These are phyloP conservation scores for Phytophthora hibernalis DNA, from an alignment of 352 stramenopile species.

Conservation along the genomic window DNA sequence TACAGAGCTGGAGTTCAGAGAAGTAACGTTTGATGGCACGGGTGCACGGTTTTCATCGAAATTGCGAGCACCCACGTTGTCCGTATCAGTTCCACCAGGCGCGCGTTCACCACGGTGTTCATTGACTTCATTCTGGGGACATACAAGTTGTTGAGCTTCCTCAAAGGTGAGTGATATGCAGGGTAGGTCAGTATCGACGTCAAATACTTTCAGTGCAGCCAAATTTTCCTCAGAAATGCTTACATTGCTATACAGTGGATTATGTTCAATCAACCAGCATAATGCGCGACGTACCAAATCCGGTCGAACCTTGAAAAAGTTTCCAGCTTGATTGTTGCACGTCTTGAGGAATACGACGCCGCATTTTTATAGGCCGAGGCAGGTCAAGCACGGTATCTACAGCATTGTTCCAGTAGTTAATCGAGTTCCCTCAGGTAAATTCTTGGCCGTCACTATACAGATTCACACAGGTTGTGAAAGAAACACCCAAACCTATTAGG, in stretches of 20 bases:
- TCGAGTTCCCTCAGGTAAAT: constrained; percentile 5
- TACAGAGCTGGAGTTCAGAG: too few relatives aligned
- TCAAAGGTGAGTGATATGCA: not conserved
- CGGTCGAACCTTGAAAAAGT: too few relatives aligned
- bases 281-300: too few relatives aligned
- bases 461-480: constrained; percentile 6
- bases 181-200: not conserved
- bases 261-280: constrained; percentile 5
- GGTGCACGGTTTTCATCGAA: too few relatives aligned
- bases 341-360: too few relatives aligned
- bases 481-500: too few relatives aligned
- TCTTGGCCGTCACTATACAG: constrained; percentile 1
- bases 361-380: not conserved
- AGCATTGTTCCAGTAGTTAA: constrained; percentile 6
- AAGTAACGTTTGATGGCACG: too few relatives aligned
- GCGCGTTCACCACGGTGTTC: too few relatives aligned
- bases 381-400: not conserved
- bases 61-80: too few relatives aligned
- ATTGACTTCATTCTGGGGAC: not conserved
- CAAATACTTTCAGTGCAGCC: too few relatives aligned
- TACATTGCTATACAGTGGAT: not conserved
- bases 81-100: too few relatives aligned
- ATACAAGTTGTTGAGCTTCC: not conserved
- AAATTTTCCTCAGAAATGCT: not conserved
- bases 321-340: too few relatives aligned